phyloP scores from a whole-genome alignment of 495 filamentous ascomycete species.

The Hyaloscypha hepaticicola region DNA sequence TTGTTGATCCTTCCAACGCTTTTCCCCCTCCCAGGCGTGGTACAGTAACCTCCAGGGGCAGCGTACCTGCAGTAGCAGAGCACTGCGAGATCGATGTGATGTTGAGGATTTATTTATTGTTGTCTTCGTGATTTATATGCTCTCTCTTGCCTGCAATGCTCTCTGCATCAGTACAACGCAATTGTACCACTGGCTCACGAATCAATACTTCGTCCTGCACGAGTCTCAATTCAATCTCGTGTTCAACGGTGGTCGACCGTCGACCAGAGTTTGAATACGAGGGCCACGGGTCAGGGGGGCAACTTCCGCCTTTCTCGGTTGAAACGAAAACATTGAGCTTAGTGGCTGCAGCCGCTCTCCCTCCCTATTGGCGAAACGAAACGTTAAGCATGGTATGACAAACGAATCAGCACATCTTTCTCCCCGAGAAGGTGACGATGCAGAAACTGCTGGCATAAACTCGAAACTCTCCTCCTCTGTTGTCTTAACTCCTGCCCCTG shows the following conservation, averaged over 20 bases:
- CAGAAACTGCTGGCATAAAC: not conserved
- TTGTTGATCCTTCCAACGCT: not conserved
- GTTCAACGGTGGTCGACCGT: not conserved
- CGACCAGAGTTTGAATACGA: not conserved
- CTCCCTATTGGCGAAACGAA: not conserved
- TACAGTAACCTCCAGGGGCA: not conserved
- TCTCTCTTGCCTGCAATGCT: not conserved
- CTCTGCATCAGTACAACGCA: not conserved
- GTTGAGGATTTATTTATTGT: not conserved
- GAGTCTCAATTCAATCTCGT: not conserved
- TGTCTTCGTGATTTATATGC: not conserved
- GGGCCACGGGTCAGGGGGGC: not conserved
- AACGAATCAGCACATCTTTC: not conserved
- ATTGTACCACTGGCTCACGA: not conserved
- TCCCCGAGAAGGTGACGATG: not conserved
- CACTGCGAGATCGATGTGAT: not conserved
- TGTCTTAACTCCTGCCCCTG: not conserved
- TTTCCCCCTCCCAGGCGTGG: no score
- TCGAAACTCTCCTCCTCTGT: not conserved
- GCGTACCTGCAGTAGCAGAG: not conserved
- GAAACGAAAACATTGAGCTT: not conserved
- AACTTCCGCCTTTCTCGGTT: not conserved
- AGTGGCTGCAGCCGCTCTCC: not conserved
- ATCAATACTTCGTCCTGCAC: not conserved
- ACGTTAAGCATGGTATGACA: not conserved